Base-by-base conservation (phyloP, 352 stramenopile species). In the Pythium periplocum region DNA sequence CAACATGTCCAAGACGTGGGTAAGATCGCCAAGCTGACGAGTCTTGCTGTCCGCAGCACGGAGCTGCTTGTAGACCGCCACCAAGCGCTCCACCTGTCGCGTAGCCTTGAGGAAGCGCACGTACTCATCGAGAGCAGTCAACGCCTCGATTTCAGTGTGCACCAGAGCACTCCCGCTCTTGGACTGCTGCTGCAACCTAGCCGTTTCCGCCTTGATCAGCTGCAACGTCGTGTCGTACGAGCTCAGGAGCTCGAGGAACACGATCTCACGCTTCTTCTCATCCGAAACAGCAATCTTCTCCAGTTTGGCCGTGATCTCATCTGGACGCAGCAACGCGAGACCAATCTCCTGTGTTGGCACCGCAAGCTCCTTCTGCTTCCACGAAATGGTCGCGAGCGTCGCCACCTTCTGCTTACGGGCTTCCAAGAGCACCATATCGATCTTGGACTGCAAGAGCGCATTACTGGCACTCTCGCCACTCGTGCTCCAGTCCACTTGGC, bases 321-420 rank as follows among this genome's bases (percentile, higher is more conserved):
- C 79, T 0, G 80, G 82, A 38, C 81, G 80, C 47, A 93, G 50
- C 51, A 90, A 37, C 40, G 78, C 76, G 43, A 93, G 45, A 34
- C 67, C 75, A 33, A 93, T 67, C 57, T 91, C 81, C 52, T 91
- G 76, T 30, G 75, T 85, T 2, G 80, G 78, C 35, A 93, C 62
- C 7, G 77, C 72, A 12, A 93, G 62, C 50, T 86, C 62, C 64
- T 88, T 83, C 42, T 85, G 72, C 68, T 90, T 91, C 83, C 80
- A 93, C 52, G 77, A 69, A 54, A 93, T 82, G 0, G 75, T 88
- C 45, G 71, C 80, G n/a, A 93, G 59, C 53, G 74, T 78, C 10
- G 81, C 82, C n/a, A 87, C 83, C 66, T 93, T 93, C 48, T 90
- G 75, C 66, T 91, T 93, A 31, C 80, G 78, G 42, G 82, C 78